Evolutionary conservation across 2,329 filamentous ascomycete species (phyloP), one percentile per base, ranked within the genome.

Genomic region (Aspergillus glaucus): DNA sequence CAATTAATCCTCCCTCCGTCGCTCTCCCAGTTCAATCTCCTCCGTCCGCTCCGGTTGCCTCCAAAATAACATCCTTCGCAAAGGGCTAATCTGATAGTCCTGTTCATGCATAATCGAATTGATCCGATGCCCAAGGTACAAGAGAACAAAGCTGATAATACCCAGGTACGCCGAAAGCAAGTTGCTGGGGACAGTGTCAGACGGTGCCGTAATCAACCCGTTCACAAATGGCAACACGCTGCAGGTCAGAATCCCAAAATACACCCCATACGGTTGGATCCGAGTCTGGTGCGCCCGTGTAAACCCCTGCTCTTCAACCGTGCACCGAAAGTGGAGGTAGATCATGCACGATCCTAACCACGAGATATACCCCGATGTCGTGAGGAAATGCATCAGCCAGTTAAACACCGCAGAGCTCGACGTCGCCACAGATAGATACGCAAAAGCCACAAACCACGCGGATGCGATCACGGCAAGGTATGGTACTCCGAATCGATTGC

Each of bases 381-480:
- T 79, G 12, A 79, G 80, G 53, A 88, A 81, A 67, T 86, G 85
- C 55, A 88, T 75, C 39, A 88, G 73, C 81, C 84, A 88, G 68
- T 78, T 75, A 66, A 87, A 87, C 28, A 85, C 84, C 6, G 72
- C 66, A 2, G 73, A 73, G 42, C 82, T 84, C 44, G 69, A 72
- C 15, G 72, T 62, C 6, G 77, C 81, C n/a, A 86, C 70, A 65
- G 86, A 87, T 48, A 88, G 71, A 68, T 85, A 88, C 6, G 77
- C 81, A 8, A 89, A 75, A 9, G 80, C 71, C 8, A 82, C 80
- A 49, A 87, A 76, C 2, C 75, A 62, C 0, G 81, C 74, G 0
- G 79, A 79, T 32, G 75, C 63, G 14, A 59, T 64, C 15, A 87
- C 79, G 0, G 83, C 78, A 43, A 70, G 69, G 66, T 81, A 81